Percentiles rank a stretch among this genome's conserved stretches.
These are phyloP conservation scores for Komagataella mondaviorum DNA, from an alignment of 805 yeast genomes.

Conservation along the genomic window DNA sequence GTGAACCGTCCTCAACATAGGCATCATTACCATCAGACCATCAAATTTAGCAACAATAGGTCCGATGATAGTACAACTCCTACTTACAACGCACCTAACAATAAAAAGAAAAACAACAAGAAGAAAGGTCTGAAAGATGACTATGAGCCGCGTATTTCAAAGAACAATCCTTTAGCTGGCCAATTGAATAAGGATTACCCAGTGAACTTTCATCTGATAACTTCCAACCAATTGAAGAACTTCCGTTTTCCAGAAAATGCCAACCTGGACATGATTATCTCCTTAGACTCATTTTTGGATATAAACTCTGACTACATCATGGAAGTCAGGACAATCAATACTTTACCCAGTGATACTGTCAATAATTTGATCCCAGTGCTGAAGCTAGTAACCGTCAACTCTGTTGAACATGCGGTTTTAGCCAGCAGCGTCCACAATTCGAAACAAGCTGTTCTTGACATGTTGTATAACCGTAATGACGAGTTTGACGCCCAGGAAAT, in stretches of 20 bases:
- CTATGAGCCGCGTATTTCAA: conserved; percentile 16
- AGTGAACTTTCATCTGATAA: conserved; percentile 25
- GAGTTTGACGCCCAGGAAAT: background rate
- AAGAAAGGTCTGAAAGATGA: conserved; percentile 8
- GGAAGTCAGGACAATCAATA: conserved; percentile 8
- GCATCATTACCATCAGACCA: background rate
- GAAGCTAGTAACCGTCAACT: conserved; percentile 28
- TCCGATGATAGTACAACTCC: background rate
- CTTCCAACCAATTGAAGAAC: conserved; percentile 28
- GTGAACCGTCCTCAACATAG: background rate
- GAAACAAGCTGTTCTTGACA: background rate
- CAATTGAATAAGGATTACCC: conserved; percentile 9
- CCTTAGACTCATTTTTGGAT: conserved; percentile 31
- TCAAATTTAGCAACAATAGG: background rate
- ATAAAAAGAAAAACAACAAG: background rate
- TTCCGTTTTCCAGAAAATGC: conserved; percentile 18
- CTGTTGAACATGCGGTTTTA: conserved; percentile 27
- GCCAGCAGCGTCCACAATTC: conserved; percentile 6
- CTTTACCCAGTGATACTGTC: background rate
- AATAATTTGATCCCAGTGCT: conserved; percentile 24
- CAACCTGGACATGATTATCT: conserved; percentile 27
- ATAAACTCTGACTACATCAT: conserved; percentile 17
- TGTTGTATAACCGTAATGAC: background rate
- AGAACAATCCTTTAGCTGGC: conserved; percentile 13
- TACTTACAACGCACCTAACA: background rate